Evolutionary conservation across 2,329 filamentous ascomycete genomes (phyloP).

Genomic region (Penicillium sp.): DNA sequence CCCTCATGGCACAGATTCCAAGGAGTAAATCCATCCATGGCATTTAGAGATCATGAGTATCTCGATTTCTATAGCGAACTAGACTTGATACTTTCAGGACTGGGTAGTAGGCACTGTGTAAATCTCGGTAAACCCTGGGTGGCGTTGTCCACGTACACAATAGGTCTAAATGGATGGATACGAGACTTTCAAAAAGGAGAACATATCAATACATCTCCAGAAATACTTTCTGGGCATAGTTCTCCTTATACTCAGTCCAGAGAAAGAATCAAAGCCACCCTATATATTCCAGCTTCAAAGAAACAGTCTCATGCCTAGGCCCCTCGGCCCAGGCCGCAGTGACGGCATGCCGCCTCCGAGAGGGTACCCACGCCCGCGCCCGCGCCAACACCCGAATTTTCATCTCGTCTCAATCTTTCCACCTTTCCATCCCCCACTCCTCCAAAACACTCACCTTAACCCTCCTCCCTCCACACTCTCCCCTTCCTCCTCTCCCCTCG

Average conservation of each 20-base stretch:
- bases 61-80: not conserved
- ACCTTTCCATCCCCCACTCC: conserved; percentile 23
- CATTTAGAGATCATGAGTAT: not conserved
- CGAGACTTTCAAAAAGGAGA: not conserved
- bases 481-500: conserved; percentile 28
- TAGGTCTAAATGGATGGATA: no score
- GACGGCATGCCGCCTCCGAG: conserved; percentile 31
- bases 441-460: conserved; percentile 27
- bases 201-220: not conserved
- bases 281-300: not conserved
- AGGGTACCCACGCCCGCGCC: conserved; percentile 6
- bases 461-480: conserved; percentile 21
- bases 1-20: not conserved
- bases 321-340: conserved; percentile 11
- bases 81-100: not conserved
- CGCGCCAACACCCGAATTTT: conserved; percentile 28
- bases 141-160: not conserved
- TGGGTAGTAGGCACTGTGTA: not conserved
- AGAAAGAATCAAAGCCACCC: not conserved
- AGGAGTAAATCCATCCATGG: not conserved
- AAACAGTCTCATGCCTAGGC: not conserved
- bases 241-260: not conserved
- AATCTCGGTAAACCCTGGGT: not conserved
- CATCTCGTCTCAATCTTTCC: conserved; percentile 24
- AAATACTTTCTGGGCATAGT: no score